These are phyloP conservation scores for Rhodamnia rubescens DNA, from an alignment of 345 rosid species.

Conservation along the genomic window DNA sequence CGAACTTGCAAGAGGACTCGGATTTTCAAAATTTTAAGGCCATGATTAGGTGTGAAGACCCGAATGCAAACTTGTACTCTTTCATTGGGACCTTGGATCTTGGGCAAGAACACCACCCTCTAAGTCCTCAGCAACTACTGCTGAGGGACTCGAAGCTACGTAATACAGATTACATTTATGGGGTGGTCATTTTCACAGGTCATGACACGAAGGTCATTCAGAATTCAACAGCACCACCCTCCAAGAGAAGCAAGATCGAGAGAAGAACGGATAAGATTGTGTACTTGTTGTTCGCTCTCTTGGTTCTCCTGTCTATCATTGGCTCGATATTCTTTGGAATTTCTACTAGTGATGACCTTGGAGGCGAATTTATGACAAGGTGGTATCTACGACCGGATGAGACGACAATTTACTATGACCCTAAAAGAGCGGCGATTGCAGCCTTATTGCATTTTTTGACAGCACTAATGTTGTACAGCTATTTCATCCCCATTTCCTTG, in stretches of 20 bases:
- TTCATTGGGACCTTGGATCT: slow-evolving; percentile 67
- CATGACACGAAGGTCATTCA: slow-evolving; percentile 89
- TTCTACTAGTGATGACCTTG: slow-evolving; percentile 51
- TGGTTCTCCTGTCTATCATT: slow-evolving; percentile 51
- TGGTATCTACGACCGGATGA: slow-evolving; percentile 95
- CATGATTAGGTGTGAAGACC: slow-evolving; percentile 80
- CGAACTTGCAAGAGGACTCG: slow-evolving; percentile 49
- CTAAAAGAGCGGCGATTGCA: slow-evolving; percentile 48
- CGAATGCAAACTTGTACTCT: slow-evolving; percentile 78
- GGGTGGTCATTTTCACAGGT: slow-evolving; percentile 84
- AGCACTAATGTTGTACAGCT: slow-evolving; percentile 77
- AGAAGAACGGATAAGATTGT: slow-evolving; percentile 71
- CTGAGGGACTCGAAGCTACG: slow-evolving; percentile 84
- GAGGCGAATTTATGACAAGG: slow-evolving; percentile 63
- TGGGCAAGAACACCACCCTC: slow-evolving; percentile 56
- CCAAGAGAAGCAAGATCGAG: slow-evolving; percentile 90
- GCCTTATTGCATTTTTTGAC: slow-evolving; percentile 66
- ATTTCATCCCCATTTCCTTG: slow-evolving; percentile 87
- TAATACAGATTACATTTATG: slow-evolving; percentile 78
- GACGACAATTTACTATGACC: slow-evolving; percentile 55
- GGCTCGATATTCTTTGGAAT: slow-evolving; percentile 78
- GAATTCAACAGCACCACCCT: slow-evolving; percentile 85
- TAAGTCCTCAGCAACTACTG: slow-evolving; percentile 84
- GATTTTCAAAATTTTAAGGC: slow-evolving; percentile 57
- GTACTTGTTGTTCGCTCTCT: slow-evolving; percentile 49